Percentiles rank a stretch among this genome's conserved stretches.
phyloP scores from a whole-genome alignment of 2,329 filamentous ascomycete genomes.

The Aspergillus sojae region DNA sequence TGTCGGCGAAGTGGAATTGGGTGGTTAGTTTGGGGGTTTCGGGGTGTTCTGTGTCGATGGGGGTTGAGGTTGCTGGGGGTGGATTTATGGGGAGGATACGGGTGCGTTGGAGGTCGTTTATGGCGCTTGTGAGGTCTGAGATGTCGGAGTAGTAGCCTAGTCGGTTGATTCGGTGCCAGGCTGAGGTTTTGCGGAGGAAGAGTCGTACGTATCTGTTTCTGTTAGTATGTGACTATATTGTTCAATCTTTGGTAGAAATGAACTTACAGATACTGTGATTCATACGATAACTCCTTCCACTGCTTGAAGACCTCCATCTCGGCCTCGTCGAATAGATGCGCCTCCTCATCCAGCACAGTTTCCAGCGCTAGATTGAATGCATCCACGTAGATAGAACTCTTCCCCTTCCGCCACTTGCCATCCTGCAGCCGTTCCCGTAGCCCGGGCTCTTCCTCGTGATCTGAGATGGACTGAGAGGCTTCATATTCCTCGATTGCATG shows the following conservation, averaged over 20 bases:
- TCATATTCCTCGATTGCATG: constrained; percentile 82
- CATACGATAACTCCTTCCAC: constrained; percentile 76
- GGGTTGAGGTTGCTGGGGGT: constrained; percentile 34
- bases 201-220: constrained; percentile 77
- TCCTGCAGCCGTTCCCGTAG: constrained; percentile 57
- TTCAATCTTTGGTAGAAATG: constrained; percentile 9
- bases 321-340: constrained; percentile 79
- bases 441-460: constrained; percentile 41
- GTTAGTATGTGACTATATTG: constrained; percentile 5
- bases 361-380: constrained; percentile 92
- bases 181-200: constrained; percentile 87
- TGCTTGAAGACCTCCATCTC: constrained; percentile 76
- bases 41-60: constrained; percentile 53
- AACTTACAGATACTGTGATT: constrained; percentile 84
- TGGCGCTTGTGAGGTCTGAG: constrained; percentile 68
- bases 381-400: constrained; percentile 93
- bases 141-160: constrained; percentile 84
- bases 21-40: constrained; percentile 54
- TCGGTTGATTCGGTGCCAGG: constrained; percentile 82
- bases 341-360: constrained; percentile 86
- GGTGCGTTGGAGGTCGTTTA: constrained; percentile 63
- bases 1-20: constrained; percentile 77
- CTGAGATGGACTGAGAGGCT: constrained; percentile 60
- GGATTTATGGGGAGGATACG: constrained; percentile 58
- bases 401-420: constrained; percentile 70